These are phyloP conservation scores for Inga laurina DNA, from an alignment of 306 rosid genomes.

Conservation along the genomic window DNA sequence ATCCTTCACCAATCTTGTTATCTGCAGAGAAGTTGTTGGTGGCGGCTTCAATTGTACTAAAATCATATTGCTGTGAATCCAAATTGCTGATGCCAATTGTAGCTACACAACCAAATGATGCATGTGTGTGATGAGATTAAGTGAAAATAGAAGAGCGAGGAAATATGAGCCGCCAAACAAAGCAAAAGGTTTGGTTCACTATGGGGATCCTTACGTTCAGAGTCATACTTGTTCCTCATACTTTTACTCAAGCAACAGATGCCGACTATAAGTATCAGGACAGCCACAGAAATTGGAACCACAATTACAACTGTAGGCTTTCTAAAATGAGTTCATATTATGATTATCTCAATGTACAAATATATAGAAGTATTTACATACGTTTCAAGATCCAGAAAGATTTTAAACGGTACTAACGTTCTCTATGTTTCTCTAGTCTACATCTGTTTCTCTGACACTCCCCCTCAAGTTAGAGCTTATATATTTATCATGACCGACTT, in stretches of 20 bases:
- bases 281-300: slow-evolving; percentile 20
- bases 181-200: neutral
- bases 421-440: no score
- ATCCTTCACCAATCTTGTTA: slow-evolving; percentile 52
- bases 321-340: no score
- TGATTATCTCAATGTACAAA: no score
- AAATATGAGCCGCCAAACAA: neutral
- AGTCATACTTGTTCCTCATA: slow-evolving; percentile 12
- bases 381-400: no score
- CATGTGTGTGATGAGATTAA: slow-evolving; percentile 1
- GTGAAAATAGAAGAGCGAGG: neutral
- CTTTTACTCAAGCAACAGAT: slow-evolving; percentile 25
- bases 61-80: slow-evolving; percentile 51
- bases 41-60: slow-evolving; percentile 42
- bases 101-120: slow-evolving; percentile 20
- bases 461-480: no score
- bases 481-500: no score
- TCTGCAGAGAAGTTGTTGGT: slow-evolving; percentile 49
- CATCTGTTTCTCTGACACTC: no score
- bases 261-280: slow-evolving; percentile 24
- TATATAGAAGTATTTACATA: no score
- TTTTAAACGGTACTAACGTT: no score
- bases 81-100: slow-evolving; percentile 19
- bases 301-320: slow-evolving; percentile 40
- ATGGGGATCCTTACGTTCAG: slow-evolving; percentile 24